Conservation (phyloP, 2,329 filamentous ascomycete species). For the Colletotrichum lentis region DNA sequence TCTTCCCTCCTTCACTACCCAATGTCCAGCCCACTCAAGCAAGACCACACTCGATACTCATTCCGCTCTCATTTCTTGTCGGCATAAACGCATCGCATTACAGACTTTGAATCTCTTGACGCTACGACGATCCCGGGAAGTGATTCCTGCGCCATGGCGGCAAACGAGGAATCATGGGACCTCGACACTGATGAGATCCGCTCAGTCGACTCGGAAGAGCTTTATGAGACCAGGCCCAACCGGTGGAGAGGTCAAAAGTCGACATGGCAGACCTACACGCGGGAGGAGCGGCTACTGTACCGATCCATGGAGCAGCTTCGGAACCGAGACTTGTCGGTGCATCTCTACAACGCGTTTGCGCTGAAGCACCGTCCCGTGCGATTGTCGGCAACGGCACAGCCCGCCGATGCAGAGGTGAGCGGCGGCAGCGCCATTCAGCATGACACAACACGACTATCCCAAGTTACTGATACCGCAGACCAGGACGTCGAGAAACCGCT, state of each 20-base stretch:
- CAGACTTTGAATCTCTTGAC: neutral
- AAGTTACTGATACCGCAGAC: neutral
- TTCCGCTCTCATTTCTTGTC: neutral
- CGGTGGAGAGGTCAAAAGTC: conserved; percentile 72
- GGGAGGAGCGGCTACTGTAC: conserved; percentile 68
- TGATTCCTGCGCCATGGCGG: conserved; percentile 26
- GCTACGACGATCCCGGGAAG: too few relatives aligned
- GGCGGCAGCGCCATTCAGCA: neutral
- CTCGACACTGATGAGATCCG: conserved; percentile 57
- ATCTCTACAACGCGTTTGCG: conserved; percentile 81
- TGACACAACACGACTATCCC: neutral
- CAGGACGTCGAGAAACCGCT: conserved; percentile 24
- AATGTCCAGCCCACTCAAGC: neutral
- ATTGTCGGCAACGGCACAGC: conserved; percentile 2
- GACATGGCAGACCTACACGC: conserved; percentile 72
- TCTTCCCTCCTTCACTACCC: conserved; percentile 23
- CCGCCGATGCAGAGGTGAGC: conserved; percentile 10
- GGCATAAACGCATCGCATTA: neutral
- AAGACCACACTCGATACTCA: neutral
- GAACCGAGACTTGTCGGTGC: conserved; percentile 73
- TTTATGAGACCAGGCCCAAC: conserved; percentile 68
- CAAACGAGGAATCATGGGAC: conserved; percentile 45
- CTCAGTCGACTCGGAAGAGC: conserved; percentile 58
- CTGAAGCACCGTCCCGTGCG: conserved; percentile 62
- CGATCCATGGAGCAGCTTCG: conserved; percentile 69